A percentile compares a stretch with the other conserved stretches of the same genome.
Conservation (phyloP, 2,329 filamentous ascomycete genomes). For the Boeremia lycopersici region DNA sequence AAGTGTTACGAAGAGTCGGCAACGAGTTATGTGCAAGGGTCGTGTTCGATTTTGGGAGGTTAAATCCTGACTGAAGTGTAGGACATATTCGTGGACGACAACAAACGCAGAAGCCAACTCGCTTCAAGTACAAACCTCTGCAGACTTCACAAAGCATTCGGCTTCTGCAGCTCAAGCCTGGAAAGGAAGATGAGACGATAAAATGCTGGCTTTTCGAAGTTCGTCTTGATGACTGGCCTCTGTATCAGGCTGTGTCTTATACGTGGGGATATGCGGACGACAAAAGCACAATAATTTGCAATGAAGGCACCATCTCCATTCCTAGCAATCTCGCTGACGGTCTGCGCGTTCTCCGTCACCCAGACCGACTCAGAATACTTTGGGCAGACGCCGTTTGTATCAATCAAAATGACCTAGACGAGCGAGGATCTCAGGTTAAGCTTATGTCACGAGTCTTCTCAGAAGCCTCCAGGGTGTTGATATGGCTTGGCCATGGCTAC, state of each 20-base stretch:
- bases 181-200: neutral
- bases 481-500: slow-evolving; percentile 16
- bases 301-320: neutral
- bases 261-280: neutral
- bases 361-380: neutral
- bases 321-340: slow-evolving; percentile 9
- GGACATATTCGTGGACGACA: neutral
- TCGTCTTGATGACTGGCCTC: neutral
- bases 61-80: neutral
- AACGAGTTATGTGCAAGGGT: neutral
- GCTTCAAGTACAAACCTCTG: neutral
- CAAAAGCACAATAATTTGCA: neutral
- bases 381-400: slow-evolving; percentile 43
- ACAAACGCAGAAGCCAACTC: neutral
- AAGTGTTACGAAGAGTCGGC: neutral
- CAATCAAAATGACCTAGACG: slow-evolving; percentile 39
- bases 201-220: neutral
- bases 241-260: neutral
- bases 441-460: slow-evolving; percentile 44
- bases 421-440: slow-evolving; percentile 39
- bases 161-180: neutral
- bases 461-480: slow-evolving; percentile 15
- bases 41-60: neutral
- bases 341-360: neutral
- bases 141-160: neutral